Percentiles rank a stretch among this genome's conserved stretches.
phyloP scores from a whole-genome alignment of 2,329 filamentous ascomycete species.

The Hymenoscyphus linearis region DNA sequence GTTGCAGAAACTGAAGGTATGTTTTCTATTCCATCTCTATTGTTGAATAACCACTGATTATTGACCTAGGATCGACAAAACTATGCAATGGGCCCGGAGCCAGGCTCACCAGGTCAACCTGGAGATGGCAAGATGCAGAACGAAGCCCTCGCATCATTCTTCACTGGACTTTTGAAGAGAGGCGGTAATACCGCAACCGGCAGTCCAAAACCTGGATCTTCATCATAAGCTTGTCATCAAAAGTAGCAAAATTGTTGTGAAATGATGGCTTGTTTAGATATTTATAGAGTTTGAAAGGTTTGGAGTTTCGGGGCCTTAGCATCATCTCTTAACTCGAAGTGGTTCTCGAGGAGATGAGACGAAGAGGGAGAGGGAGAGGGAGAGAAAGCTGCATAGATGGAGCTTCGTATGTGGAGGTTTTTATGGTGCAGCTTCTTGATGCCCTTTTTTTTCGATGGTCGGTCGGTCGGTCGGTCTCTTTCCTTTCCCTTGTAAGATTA shows the following conservation, averaged over 20 bases:
- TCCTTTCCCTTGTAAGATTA: no score
- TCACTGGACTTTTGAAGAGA: conserved; percentile 53
- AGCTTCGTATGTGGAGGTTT: no score
- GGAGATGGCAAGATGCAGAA: conserved; percentile 45
- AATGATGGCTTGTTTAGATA: neutral
- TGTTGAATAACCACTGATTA: neutral
- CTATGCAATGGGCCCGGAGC: conserved; percentile 29
- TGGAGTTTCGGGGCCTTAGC: neutral
- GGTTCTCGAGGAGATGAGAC: no score
- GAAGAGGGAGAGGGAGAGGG: no score
- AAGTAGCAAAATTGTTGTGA: neutral
- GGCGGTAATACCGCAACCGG: conserved; percentile 30
- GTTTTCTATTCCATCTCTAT: conserved; percentile 12
- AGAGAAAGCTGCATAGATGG: neutral
- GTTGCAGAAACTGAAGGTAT: conserved; percentile 78
- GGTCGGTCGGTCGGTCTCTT: no score
- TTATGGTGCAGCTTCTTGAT: no score
- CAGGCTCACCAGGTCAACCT: conserved; percentile 27
- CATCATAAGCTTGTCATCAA: conserved; percentile 4
- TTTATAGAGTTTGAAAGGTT: neutral
- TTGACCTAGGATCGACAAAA: conserved; percentile 31
- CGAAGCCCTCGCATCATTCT: conserved; percentile 56
- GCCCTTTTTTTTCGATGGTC: no score
- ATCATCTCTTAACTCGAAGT: neutral
- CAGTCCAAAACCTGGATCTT: conserved; percentile 29